Evolutionary conservation across 345 rosid species (phyloP).

Genomic region (Brassica nigra): DNA sequence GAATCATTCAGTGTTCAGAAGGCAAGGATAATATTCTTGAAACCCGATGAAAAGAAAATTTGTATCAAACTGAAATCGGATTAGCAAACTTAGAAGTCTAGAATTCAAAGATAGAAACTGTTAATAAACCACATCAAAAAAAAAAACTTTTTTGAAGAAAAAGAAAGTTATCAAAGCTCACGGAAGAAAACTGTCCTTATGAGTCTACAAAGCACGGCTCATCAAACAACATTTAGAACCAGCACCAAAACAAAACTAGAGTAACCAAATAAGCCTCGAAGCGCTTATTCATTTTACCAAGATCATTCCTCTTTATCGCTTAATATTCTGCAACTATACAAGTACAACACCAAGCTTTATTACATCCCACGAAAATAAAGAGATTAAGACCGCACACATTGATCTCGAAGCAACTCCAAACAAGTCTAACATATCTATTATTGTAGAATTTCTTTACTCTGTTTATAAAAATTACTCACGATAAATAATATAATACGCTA

Average conservation of each 20-base stretch:
- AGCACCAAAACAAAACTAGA: neutral
- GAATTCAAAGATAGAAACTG: neutral
- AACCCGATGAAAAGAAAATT: neutral
- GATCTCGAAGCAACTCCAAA: neutral
- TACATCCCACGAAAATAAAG: neutral
- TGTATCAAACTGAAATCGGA: neutral
- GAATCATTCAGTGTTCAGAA: neutral
- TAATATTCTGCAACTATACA: neutral
- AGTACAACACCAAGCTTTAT: neutral
- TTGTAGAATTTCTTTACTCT: neutral
- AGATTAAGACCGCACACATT: neutral
- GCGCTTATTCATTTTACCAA: neutral
- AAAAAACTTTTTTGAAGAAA: too few relatives aligned
- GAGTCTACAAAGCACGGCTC: neutral
- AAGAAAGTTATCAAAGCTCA: too few relatives aligned
- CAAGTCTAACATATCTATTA: neutral
- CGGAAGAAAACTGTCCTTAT: too few relatives aligned
- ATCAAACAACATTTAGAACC: neutral
- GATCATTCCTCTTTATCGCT: neutral
- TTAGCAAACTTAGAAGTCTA: neutral
- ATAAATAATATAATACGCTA: neutral
- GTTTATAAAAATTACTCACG: neutral
- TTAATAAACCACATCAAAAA: neutral
- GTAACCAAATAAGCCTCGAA: neutral
- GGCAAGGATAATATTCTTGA: neutral